Evolutionary conservation across 345 rosid genomes (phyloP).

Genomic region (Barbarea vulgaris): DNA sequence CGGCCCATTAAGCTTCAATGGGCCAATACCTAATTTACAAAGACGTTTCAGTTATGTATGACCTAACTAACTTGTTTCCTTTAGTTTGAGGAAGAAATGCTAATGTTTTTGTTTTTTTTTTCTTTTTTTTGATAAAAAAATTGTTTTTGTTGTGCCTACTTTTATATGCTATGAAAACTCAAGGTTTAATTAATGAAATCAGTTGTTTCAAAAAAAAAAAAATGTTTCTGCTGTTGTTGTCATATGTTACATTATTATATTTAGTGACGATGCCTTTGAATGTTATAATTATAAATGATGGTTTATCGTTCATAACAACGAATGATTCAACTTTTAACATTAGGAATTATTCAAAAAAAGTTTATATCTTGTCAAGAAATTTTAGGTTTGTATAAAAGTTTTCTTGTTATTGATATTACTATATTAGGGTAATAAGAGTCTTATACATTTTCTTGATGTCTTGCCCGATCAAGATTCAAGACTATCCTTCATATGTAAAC

Average conservation of each 20-base stretch:
- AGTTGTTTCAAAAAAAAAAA: too few relatives aligned
- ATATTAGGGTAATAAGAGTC: background rate
- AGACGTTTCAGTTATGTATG: constrained; percentile 2
- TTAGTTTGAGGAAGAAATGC: background rate
- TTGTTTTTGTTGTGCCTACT: too few relatives aligned
- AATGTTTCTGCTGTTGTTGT: too few relatives aligned
- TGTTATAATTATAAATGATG: background rate
- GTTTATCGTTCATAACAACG: background rate
- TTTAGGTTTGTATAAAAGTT: background rate
- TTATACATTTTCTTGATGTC: background rate
- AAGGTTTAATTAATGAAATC: too few relatives aligned
- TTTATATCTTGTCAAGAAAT: background rate
- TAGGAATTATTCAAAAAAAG: background rate
- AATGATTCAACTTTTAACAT: background rate
- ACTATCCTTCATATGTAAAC: background rate
- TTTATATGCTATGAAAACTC: too few relatives aligned
- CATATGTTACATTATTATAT: background rate
- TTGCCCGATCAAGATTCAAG: background rate
- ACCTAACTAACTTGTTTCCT: constrained; percentile 8
- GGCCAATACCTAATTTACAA: constrained; percentile 30
- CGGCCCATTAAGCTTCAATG: constrained; percentile 21
- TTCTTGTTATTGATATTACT: background rate
- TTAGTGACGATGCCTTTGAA: background rate
- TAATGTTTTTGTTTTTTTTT: background rate
- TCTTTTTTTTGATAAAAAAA: too few relatives aligned